Evolutionary conservation across 176 grass and related monocot genomes (phyloP), one percentile per base, ranked within the genome.

Genomic region (Bromus sterilis): DNA sequence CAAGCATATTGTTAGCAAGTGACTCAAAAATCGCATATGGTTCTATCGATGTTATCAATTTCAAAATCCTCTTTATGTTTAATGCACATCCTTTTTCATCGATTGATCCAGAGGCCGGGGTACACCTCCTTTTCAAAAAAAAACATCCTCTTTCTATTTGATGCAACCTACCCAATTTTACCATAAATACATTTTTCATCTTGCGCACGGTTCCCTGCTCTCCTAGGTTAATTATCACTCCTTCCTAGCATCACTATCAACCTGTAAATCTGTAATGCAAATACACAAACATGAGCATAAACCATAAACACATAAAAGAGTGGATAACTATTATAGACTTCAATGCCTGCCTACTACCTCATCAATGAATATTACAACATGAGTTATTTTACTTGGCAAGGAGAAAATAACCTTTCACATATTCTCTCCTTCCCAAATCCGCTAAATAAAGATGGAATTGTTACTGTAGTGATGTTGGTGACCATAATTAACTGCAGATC

Each of bases 101-200:
- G n/a, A n/a, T n/a, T n/a, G n/a, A n/a, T n/a, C n/a, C n/a, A n/a
- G n/a, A n/a, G n/a, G n/a, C n/a, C n/a, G n/a, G n/a, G n/a, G n/a
- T n/a, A n/a, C n/a, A n/a, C n/a, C n/a, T n/a, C n/a, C n/a, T n/a
- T n/a, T n/a, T n/a, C n/a, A n/a, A n/a, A n/a, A n/a, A n/a, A 97
- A 79, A 61, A 97, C 91, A 58, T 91, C 86, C 65, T 97, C 94
- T 75, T 87, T 93, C 83, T 91, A 91, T 88, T 97, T 97, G 64
- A 91, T 97, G 41, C 42, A 97, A 43, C 25, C 94, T 91, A 76
- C 94, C 94, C 94, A 91, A 97, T 37, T 93, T 94, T 36, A 97
- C 89, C 94, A 97, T 97, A 77, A 97, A 97, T 78, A 94, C 94
- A 75, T 97, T 97, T 82, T 97, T 97, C 94, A 97, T 97, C 85